Evolutionary conservation across 2,329 filamentous ascomycete genomes (phyloP).

Genomic region (Neopestalotiopsis sp.): DNA sequence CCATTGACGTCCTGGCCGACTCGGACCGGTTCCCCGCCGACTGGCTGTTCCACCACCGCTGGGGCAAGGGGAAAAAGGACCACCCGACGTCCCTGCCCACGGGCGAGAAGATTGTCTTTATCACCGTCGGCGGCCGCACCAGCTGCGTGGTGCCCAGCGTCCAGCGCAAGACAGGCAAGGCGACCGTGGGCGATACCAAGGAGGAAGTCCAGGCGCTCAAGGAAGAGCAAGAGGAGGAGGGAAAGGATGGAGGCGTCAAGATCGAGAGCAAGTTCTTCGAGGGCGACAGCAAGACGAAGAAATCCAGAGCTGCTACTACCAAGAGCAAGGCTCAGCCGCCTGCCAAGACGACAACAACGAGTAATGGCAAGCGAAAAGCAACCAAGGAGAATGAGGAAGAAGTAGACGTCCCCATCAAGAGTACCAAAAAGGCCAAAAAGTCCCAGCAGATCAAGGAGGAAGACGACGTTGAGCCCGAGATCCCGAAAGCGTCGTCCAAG

Average conservation of each 20-base stretch:
- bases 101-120: slow-evolving; percentile 81
- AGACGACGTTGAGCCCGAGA: background rate
- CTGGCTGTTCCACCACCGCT: slow-evolving; percentile 89
- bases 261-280: slow-evolving; percentile 30
- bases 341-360: background rate
- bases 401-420: slow-evolving; percentile 22
- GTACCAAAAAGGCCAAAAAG: slow-evolving; percentile 25
- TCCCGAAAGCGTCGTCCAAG: background rate
- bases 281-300: slow-evolving; percentile 19
- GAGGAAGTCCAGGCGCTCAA: slow-evolving; percentile 30
- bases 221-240: slow-evolving; percentile 10
- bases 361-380: slow-evolving; percentile 20
- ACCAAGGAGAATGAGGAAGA: slow-evolving; percentile 30
- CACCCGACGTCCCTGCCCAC: slow-evolving; percentile 72
- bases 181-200: slow-evolving; percentile 45
- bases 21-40: slow-evolving; percentile 82
- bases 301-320: background rate
- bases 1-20: slow-evolving; percentile 80
- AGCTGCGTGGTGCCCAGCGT: slow-evolving; percentile 85
- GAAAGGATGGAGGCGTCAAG: background rate
- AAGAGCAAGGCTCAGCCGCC: background rate
- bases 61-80: slow-evolving; percentile 85
- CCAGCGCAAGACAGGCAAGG: slow-evolving; percentile 75
- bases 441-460: slow-evolving; percentile 9
- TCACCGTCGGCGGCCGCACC: slow-evolving; percentile 90